Conservation (phyloP, 768 basidiomycete genomes). For the Xerocomellus dryophilus region DNA sequence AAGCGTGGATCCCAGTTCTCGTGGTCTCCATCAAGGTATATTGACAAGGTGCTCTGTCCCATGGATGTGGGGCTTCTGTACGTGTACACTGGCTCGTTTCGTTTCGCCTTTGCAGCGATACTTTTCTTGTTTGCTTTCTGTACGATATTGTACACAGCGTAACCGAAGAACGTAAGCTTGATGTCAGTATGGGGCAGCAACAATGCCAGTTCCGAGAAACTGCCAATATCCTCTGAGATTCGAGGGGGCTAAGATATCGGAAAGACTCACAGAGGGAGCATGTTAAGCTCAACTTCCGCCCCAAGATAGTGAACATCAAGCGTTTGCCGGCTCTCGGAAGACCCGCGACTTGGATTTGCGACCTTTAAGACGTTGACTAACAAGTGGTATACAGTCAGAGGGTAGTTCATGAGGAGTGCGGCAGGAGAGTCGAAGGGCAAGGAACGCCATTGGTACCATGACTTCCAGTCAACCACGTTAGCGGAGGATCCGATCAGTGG, state of each 20-base stretch:
- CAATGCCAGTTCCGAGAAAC: slow-evolving; percentile 47
- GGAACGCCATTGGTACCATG: slow-evolving; percentile 46
- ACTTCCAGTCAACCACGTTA: slow-evolving; percentile 39
- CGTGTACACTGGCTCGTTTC: slow-evolving; percentile 29
- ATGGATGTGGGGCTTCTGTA: slow-evolving; percentile 38
- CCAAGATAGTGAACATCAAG: slow-evolving; percentile 39
- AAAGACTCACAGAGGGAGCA: slow-evolving; percentile 38
- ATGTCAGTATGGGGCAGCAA: slow-evolving; percentile 45
- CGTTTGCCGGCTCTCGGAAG: slow-evolving; percentile 22
- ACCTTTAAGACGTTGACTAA: slow-evolving; percentile 35
- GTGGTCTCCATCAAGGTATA: slow-evolving; percentile 34
- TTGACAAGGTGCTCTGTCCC: slow-evolving; percentile 39
- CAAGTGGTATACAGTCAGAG: slow-evolving; percentile 40
- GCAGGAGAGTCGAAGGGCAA: slow-evolving; percentile 43
- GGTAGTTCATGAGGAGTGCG: slow-evolving; percentile 43
- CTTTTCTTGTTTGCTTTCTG: slow-evolving; percentile 32
- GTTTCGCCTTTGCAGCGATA: slow-evolving; percentile 31
- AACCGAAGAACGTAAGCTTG: slow-evolving; percentile 41
- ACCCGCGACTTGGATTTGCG: slow-evolving; percentile 22
- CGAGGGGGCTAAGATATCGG: neutral
- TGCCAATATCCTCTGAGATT: slow-evolving; percentile 12
- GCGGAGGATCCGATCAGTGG: slow-evolving; percentile 25
- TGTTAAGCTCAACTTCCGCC: slow-evolving; percentile 39
- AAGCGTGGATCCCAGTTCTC: slow-evolving; percentile 28
- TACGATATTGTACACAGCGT: slow-evolving; percentile 30